A percentile compares a stretch with the other conserved stretches of the same genome.
Conservation (phyloP, 129 eudicot species). For the Tagetes erecta region DNA sequence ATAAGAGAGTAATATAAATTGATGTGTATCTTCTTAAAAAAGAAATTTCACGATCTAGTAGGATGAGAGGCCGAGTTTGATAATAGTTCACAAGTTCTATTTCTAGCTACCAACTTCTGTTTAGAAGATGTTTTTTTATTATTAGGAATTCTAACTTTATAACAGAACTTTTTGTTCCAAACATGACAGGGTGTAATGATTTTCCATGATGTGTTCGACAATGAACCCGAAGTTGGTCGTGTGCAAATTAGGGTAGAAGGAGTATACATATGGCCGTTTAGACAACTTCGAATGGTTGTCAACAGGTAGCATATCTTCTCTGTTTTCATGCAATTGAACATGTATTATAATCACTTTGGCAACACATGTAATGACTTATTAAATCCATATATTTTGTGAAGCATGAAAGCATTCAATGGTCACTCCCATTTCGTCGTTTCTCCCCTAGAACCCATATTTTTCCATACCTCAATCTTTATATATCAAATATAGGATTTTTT, state of each 20-base stretch:
- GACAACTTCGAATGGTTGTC: slow-evolving; percentile 96
- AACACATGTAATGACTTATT: not conserved
- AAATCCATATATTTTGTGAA: not conserved
- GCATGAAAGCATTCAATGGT: not conserved
- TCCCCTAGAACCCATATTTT: not conserved
- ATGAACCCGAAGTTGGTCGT: slow-evolving; percentile 75
- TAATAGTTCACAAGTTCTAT: not conserved
- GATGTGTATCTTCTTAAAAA: not conserved
- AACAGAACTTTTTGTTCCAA: not conserved
- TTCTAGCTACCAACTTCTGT: not conserved
- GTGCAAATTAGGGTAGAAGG: slow-evolving; percentile 95
- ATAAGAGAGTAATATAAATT: not conserved
- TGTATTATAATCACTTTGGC: not conserved
- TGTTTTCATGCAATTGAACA: slow-evolving; percentile 6
- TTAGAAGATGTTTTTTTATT: not conserved
- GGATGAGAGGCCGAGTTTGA: not conserved
- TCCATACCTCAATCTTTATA: not conserved
- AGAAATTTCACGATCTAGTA: not conserved
- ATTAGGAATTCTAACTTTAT: not conserved
- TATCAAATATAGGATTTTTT: not conserved
- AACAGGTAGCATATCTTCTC: slow-evolving; percentile 54
- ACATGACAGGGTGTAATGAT: slow-evolving; percentile 72
- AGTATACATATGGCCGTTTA: slow-evolving; percentile 97
- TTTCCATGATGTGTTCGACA: slow-evolving; percentile 86
- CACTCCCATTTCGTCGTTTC: not conserved